Evolutionary conservation across 148 eudicot species (phyloP).

Genomic region (Tetragonia tetragonoides): DNA sequence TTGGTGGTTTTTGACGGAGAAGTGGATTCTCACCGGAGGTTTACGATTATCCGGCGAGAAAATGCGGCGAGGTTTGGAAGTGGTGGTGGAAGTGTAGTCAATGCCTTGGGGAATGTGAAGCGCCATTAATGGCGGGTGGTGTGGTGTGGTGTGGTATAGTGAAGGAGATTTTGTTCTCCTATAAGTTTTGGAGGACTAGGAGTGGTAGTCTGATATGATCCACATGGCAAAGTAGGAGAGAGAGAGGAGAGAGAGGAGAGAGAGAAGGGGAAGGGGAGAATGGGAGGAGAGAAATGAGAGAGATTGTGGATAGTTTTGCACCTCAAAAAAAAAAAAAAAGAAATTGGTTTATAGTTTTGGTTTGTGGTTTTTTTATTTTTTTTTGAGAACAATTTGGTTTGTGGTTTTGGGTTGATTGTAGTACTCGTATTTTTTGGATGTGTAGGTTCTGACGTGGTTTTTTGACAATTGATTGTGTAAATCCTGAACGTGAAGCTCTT

Average conservation of each 20-base stretch:
- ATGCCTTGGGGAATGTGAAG: conserved; percentile 18
- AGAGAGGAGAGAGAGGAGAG: not conserved
- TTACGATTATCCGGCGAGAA: conserved; percentile 17
- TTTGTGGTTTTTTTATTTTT: no score
- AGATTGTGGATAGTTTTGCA: not conserved
- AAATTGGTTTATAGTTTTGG: not conserved
- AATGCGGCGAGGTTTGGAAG: not conserved
- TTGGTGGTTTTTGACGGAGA: not conserved
- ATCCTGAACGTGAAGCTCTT: not conserved
- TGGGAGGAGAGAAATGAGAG: not conserved
- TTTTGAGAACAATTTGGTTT: no score
- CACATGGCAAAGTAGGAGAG: not conserved
- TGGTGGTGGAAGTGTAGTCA: conserved; percentile 13
- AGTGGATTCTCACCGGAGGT: not conserved
- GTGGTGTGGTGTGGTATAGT: no score
- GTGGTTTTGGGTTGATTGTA: not conserved
- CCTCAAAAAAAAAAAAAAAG: not conserved
- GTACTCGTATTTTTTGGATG: not conserved
- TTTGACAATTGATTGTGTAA: not conserved
- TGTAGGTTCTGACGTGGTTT: not conserved
- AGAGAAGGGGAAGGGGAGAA: not conserved
- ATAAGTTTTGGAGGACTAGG: no score
- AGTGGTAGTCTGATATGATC: not conserved
- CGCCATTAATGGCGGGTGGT: conserved; percentile 12
- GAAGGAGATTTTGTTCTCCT: not conserved